Evolutionary conservation across 129 eudicot species (phyloP), one percentile per base, ranked within the genome.

Genomic region (Centella asiatica): DNA sequence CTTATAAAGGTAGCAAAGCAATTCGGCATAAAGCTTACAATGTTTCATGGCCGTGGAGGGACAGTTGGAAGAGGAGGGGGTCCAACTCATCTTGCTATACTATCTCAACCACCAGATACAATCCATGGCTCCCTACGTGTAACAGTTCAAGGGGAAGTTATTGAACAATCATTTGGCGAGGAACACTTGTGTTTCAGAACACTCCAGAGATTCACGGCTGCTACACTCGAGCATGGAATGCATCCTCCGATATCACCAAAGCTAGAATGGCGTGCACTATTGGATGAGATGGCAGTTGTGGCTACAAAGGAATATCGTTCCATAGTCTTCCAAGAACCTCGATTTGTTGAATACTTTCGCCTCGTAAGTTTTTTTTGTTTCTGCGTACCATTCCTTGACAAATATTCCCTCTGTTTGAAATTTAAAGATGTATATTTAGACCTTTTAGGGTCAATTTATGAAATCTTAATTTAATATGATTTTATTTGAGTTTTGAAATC

Each of bases 31-130:
- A 87, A 87, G 75, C 90, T 87, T 20, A 80, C 85, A 0, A 87
- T 87, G 95, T 83, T 87, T 70, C 92, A 87, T 39, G 95, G 95
- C 1, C 78, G 95, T 62, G 95, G 92, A n/a, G 95, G 95, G 60
- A 80, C 90, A 2, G 92, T 83, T 6, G 92, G 95, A 6, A 70
- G 95, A 56, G 92, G 95, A 64, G 95, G 92, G 4, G 94, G 94
- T 26, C 96, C 94, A 39, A 84, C 89, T 46, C 94, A 88, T 72
- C 83, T 88, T 72, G 95, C 92, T 55, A 80, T 87, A 55, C 71
- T 87, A 65, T 83, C 92, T 68, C 95, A 87, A 74, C 95, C 95
- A 45, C 88, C 95, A 0, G 95, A 83, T 54, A 87, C 88, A 0
- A 77, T 87, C 56, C 74, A 80, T 60, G 95, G 95, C 13, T 87